Evolutionary conservation across 2,329 filamentous ascomycete genomes (phyloP).

Genomic region (Esteya vermicola): DNA sequence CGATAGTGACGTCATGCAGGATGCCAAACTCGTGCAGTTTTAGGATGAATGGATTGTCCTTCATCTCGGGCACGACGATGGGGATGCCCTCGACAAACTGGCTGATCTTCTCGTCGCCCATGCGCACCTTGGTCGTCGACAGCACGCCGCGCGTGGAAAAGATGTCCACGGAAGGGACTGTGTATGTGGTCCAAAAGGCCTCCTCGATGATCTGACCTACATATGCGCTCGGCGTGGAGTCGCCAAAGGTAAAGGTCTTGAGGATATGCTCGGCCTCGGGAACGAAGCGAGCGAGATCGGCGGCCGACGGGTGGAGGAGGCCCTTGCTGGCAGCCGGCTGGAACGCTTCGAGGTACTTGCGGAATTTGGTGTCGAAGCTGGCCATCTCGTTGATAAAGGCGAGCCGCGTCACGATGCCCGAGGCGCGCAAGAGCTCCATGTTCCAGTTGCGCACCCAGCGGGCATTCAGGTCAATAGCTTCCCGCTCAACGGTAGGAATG

Average conservation of each 20-base stretch:
- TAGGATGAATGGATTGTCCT: constrained; percentile 59
- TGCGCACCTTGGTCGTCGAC: constrained; percentile 67
- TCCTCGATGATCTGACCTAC: constrained; percentile 84
- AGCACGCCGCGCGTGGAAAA: constrained; percentile 80
- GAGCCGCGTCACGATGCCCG: constrained; percentile 78
- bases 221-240: constrained; percentile 76
- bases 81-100: constrained; percentile 82
- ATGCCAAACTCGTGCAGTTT: constrained; percentile 75
- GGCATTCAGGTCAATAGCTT: constrained; percentile 93
- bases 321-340: not conserved
- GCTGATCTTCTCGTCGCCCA: constrained; percentile 50
- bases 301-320: constrained; percentile 25
- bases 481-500: constrained; percentile 92
- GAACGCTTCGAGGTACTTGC: constrained; percentile 16
- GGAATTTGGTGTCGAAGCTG: constrained; percentile 51
- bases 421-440: constrained; percentile 76
- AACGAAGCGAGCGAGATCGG: constrained; percentile 52
- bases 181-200: constrained; percentile 88
- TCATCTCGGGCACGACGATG: constrained; percentile 64
- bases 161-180: constrained; percentile 69
- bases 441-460: constrained; percentile 95
- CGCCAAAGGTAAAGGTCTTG: constrained; percentile 74
- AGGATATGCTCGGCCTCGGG: constrained; percentile 71
- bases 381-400: constrained; percentile 82
- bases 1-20: constrained; percentile 73